A percentile compares a stretch with the other conserved stretches of the same genome.
Conservation (phyloP, 768 basidiomycete genomes). For the Galerina sulciceps region DNA sequence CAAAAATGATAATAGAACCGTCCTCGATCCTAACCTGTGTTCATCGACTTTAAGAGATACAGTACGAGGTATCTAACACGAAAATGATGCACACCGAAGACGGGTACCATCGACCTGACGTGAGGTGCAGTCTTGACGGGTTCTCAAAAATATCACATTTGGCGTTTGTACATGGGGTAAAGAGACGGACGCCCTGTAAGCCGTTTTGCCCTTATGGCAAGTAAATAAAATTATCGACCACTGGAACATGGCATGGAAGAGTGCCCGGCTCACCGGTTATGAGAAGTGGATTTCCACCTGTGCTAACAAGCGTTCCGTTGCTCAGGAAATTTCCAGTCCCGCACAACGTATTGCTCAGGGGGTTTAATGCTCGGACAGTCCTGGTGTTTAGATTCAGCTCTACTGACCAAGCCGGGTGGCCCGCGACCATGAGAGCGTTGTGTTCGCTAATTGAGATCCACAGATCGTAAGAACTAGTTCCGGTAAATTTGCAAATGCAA, state of each 20-base stretch:
- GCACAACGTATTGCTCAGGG: not conserved
- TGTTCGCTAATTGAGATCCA: not conserved
- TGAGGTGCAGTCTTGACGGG: not conserved
- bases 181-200: not conserved
- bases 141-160: not conserved
- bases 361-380: not conserved
- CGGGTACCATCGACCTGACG: not conserved
- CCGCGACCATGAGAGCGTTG: not conserved
- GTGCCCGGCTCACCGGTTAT: not conserved
- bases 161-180: not conserved
- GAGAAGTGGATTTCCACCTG: not conserved
- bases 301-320: not conserved
- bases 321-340: not conserved
- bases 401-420: not conserved
- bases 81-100: not conserved
- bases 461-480: not conserved
- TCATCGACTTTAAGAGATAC: not conserved
- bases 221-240: not conserved
- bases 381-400: not conserved
- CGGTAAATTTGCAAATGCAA: not conserved
- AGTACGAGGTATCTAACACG: not conserved
- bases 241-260: not conserved
- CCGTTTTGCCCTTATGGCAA: not conserved
- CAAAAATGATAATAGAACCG: not conserved
- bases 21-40: not conserved